Conservation (phyloP, 2,329 filamentous ascomycete genomes). For the Didymella pomorum region DNA sequence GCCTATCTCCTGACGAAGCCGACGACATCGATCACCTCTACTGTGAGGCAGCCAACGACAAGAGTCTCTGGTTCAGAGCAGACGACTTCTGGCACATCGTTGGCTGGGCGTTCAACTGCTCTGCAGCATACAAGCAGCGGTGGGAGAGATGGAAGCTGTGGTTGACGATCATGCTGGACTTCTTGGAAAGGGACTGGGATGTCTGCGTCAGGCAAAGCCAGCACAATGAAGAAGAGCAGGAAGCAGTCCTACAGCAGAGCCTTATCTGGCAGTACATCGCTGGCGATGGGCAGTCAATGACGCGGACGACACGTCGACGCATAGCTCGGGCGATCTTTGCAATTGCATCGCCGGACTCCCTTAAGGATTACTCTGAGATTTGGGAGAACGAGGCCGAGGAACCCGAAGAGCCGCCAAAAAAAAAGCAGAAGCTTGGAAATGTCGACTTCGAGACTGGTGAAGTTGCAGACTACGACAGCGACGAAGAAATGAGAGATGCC, state of each 20-base stretch:
- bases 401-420: constrained; percentile 56
- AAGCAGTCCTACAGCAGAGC: constrained; percentile 57
- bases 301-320: constrained; percentile 55
- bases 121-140: constrained; percentile 71
- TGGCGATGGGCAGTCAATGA: constrained; percentile 46
- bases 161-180: constrained; percentile 80
- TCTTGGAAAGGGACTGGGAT: constrained; percentile 75
- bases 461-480: constrained; percentile 62
- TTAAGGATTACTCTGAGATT: constrained; percentile 68
- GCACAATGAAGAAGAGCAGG: constrained; percentile 23
- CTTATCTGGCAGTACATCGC: constrained; percentile 69
- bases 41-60: constrained; percentile 65
- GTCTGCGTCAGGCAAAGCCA: constrained; percentile 57
- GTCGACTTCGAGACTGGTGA: constrained; percentile 63
- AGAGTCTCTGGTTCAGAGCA: constrained; percentile 76
- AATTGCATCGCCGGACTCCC: constrained; percentile 63
- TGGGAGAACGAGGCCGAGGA: constrained; percentile 71
- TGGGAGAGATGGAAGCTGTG: constrained; percentile 86
- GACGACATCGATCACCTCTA: constrained; percentile 50
- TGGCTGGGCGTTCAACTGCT: constrained; percentile 95
- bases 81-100: constrained; percentile 89
- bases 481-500: constrained; percentile 43
- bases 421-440: constrained; percentile 66
- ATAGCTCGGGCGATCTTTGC: constrained; percentile 74
- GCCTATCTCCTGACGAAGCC: constrained; percentile 41